Evolutionary conservation across 768 basidiomycete genomes (phyloP), one percentile per base, ranked within the genome.

Genomic region (Clitopilus passeckerianus): DNA sequence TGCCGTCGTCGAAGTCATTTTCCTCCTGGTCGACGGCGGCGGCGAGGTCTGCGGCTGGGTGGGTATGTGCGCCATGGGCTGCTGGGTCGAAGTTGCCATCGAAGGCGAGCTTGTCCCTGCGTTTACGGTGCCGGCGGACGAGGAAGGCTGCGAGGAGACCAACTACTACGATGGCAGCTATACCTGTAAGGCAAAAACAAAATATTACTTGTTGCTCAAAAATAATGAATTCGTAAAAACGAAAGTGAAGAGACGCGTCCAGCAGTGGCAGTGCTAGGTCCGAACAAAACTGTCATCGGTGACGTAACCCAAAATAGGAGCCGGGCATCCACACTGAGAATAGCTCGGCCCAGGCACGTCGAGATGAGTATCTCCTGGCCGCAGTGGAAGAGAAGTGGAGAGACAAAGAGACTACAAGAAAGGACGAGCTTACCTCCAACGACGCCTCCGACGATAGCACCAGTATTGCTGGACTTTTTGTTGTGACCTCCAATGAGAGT

Each of bases 371-470:
- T 15, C 37, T 41, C 37, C 10, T 41, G 5, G 37, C 18, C 23
- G 16, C 27, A 54, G 34, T 22, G 34, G 18, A 35, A 35, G 30
- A n/a, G 53, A 60, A 56, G 55, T 20, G 56, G 10, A 22, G 30
- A n/a, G 16, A 58, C 6, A 44, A 37, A 33, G n/a, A n/a, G n/a
- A n/a, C n/a, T n/a, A n/a, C n/a, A n/a, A n/a, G n/a, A 54, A 7
- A 41, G 30, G 53, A 46, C 2, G 16, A 43, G 4, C 71, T 46
- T 61, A 62, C 81, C 83, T 58, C 81, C 82, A n/a, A 83, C 78
- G 1, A 78, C 76, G 16, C 79, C 79, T 9, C 83, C 83, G 4
- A 82, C 76, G 59, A 85, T 83, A 3, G 80, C 71, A 27, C 74
- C 79, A 0, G 72, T 74, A 59, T 74, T 70, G 22, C 61, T 58